These are phyloP conservation scores for Colletotrichum sp. DNA, from an alignment of 2,329 filamentous ascomycete species.

Conservation along the genomic window DNA sequence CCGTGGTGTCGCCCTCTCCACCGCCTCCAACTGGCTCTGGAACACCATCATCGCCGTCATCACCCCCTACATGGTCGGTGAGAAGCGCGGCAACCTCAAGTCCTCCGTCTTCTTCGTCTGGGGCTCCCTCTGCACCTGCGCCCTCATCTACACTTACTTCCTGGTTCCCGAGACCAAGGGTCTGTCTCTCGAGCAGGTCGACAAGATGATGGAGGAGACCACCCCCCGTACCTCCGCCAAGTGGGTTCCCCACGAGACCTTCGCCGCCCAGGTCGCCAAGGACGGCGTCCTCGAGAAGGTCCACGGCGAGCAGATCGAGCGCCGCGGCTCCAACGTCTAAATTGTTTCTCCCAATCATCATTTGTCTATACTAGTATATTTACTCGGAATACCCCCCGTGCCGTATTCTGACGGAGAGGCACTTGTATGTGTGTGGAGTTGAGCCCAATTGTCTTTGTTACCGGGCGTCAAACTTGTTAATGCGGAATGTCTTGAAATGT, in stretches of 20 bases:
- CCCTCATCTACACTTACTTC: conserved; percentile 73
- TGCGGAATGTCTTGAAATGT: conserved; percentile 15
- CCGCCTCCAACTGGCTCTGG: conserved; percentile 92
- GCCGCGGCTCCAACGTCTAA: conserved; percentile 36
- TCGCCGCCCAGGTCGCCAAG: conserved; percentile 57
- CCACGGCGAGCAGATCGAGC: conserved; percentile 30
- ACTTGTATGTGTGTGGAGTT: not conserved
- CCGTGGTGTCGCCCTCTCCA: conserved; percentile 84
- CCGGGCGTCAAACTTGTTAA: conserved; percentile 4
- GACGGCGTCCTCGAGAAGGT: conserved; percentile 34
- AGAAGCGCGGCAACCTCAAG: conserved; percentile 67
- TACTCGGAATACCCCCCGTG: not conserved
- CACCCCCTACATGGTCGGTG: conserved; percentile 72
- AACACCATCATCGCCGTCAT: conserved; percentile 77
- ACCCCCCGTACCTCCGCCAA: conserved; percentile 77
- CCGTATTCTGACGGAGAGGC: not conserved
- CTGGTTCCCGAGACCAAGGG: conserved; percentile 78
- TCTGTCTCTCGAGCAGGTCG: conserved; percentile 78
- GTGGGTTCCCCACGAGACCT: conserved; percentile 77
- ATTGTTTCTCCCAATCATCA: not conserved
- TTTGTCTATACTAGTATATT: conserved; percentile 1
- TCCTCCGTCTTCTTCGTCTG: conserved; percentile 79
- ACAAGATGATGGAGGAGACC: conserved; percentile 88
- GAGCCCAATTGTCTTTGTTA: not conserved
- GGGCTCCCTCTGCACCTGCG: conserved; percentile 68